phyloP scores from a whole-genome alignment of 1,139 yeast genomes.

The Candida tropicalis region DNA sequence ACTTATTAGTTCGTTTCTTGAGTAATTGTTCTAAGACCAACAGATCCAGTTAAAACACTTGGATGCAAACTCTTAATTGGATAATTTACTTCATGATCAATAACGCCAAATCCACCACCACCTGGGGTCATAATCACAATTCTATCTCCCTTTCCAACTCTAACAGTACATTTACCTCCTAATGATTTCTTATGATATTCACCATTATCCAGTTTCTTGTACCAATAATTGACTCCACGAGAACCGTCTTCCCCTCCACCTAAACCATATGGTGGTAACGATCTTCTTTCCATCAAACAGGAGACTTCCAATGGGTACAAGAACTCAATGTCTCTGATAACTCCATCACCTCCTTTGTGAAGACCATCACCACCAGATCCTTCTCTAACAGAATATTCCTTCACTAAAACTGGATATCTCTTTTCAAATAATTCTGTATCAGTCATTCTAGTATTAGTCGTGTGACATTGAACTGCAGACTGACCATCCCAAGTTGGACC shows the following conservation, averaged over 20 bases:
- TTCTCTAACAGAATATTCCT: conserved; percentile 39
- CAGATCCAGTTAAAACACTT: conserved; percentile 38
- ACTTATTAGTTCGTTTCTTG: conserved; percentile 40
- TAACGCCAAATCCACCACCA: conserved; percentile 50
- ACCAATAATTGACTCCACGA: conserved; percentile 46
- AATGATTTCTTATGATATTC: conserved; percentile 32
- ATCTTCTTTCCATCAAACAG: conserved; percentile 48
- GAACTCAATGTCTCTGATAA: conserved; percentile 48
- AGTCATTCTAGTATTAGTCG: conserved; percentile 52
- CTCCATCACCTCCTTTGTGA: conserved; percentile 50
- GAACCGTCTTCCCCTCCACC: conserved; percentile 44
- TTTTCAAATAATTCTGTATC: conserved; percentile 51
- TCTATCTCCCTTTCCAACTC: conserved; percentile 43
- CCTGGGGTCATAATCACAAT: conserved; percentile 49
- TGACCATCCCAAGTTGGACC: conserved; percentile 54
- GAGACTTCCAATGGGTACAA: conserved; percentile 44
- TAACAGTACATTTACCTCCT: conserved; percentile 48
- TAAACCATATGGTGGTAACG: conserved; percentile 49
- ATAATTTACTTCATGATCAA: conserved; percentile 20
- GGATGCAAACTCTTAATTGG: conserved; percentile 28
- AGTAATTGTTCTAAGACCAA: conserved; percentile 33
- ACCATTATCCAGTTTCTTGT: conserved; percentile 24
- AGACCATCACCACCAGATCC: conserved; percentile 48
- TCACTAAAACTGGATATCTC: conserved; percentile 49
- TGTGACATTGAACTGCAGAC: conserved; percentile 50